A percentile compares a stretch with the other conserved stretches of the same genome.
Evolutionary conservation across 805 yeast genomes (phyloP).

Genomic region (Cephaloascus albidus): DNA sequence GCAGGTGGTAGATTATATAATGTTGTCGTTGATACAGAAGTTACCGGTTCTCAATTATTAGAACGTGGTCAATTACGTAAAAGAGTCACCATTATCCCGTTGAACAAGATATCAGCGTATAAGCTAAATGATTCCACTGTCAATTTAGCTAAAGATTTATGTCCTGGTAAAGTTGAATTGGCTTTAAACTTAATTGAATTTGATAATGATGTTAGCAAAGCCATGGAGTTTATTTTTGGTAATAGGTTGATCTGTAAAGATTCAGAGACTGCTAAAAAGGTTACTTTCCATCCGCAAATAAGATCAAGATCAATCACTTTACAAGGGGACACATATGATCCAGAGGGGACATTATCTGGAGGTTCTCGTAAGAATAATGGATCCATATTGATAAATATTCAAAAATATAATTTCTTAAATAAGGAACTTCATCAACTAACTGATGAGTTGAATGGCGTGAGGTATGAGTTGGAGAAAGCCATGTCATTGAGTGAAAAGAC

Average conservation of each 20-base stretch:
- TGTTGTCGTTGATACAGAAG: constrained; percentile 84
- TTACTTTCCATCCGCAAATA: constrained; percentile 81
- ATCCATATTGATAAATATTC: constrained; percentile 56
- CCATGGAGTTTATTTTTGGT: constrained; percentile 91
- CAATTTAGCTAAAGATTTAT: constrained; percentile 58
- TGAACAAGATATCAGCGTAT: constrained; percentile 71
- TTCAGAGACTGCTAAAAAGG: constrained; percentile 77
- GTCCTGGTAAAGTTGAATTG: constrained; percentile 82
- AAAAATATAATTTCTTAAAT: constrained; percentile 44
- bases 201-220: constrained; percentile 59
- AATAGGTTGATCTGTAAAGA: constrained; percentile 80
- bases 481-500: constrained; percentile 39
- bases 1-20: constrained; percentile 90
- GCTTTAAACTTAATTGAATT: constrained; percentile 77
- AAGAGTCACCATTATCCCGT: constrained; percentile 86
- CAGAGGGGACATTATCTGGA: constrained; percentile 92
- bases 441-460: constrained; percentile 28
- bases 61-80: constrained; percentile 71
- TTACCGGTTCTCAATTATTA: constrained; percentile 72
- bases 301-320: constrained; percentile 77
- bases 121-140: constrained; percentile 43
- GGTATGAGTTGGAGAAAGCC: constrained; percentile 29
- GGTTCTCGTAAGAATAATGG: constrained; percentile 67
- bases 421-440: constrained; percentile 29
- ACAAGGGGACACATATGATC: constrained; percentile 93